Percentiles rank a stretch among this genome's conserved stretches.
These are phyloP conservation scores for Botrytis fabae DNA, from an alignment of 2,329 filamentous ascomycete genomes.

Conservation along the genomic window DNA sequence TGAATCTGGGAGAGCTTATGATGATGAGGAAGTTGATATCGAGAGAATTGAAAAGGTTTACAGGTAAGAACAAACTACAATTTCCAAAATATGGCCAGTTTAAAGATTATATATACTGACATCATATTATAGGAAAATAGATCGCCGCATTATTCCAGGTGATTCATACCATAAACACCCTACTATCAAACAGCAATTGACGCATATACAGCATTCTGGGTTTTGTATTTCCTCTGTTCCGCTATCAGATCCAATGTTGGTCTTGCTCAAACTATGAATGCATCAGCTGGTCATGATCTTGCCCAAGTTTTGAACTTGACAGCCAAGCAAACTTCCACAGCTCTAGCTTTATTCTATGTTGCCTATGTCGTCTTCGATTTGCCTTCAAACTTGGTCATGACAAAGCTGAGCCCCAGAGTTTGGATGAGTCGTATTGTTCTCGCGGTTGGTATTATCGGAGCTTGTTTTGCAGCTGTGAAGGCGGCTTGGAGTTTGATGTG, in stretches of 20 bases:
- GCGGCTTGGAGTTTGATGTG: slow-evolving; percentile 73
- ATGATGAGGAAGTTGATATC: slow-evolving; percentile 33
- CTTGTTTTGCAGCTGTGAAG: slow-evolving; percentile 79
- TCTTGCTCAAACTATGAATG: slow-evolving; percentile 93
- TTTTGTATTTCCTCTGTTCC: slow-evolving; percentile 88
- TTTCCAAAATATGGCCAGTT: neutral
- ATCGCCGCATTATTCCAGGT: slow-evolving; percentile 57
- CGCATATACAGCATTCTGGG: slow-evolving; percentile 68
- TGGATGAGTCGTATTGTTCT: slow-evolving; percentile 94
- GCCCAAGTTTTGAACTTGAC: slow-evolving; percentile 67
- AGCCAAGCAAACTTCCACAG: slow-evolving; percentile 77
- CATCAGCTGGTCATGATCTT: slow-evolving; percentile 69
- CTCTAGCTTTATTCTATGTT: slow-evolving; percentile 86
- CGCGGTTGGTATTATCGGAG: slow-evolving; percentile 79
- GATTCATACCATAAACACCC: neutral
- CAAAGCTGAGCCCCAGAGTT: slow-evolving; percentile 75
- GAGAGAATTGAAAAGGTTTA: slow-evolving; percentile 43
- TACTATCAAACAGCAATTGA: neutral
- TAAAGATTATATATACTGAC: slow-evolving; percentile 10
- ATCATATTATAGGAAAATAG: slow-evolving; percentile 48
- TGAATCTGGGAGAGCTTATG: slow-evolving; percentile 25
- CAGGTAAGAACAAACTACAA: slow-evolving; percentile 34
- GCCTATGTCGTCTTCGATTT: slow-evolving; percentile 88
- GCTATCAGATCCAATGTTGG: slow-evolving; percentile 91
- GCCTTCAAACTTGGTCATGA: slow-evolving; percentile 88